Conservation (phyloP, 2,329 filamentous ascomycete genomes). For the Aspergillus pseudonomiae region DNA sequence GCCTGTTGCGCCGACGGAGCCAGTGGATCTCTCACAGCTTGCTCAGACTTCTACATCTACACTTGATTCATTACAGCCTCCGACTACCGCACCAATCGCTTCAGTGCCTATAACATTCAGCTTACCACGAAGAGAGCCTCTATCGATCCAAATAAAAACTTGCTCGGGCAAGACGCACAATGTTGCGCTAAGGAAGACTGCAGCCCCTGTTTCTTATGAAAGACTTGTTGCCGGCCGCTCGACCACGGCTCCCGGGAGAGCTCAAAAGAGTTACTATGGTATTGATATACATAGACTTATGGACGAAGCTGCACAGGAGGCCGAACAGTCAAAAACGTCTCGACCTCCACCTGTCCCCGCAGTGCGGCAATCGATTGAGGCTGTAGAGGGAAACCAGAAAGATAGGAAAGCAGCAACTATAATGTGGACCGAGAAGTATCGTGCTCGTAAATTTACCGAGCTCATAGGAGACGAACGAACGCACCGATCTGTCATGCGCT, state of each 20-base stretch:
- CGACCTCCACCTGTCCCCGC: slow-evolving; percentile 20
- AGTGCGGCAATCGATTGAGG: slow-evolving; percentile 40
- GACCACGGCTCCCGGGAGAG: slow-evolving; percentile 53
- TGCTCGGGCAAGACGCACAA: slow-evolving; percentile 53
- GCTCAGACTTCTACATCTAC: neutral
- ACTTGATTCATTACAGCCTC: slow-evolving; percentile 9
- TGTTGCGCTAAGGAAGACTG: slow-evolving; percentile 43
- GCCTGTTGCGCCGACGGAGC: slow-evolving; percentile 19
- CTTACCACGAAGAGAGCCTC: slow-evolving; percentile 17
- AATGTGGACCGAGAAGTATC: slow-evolving; percentile 97
- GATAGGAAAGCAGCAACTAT: slow-evolving; percentile 36
- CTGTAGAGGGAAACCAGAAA: slow-evolving; percentile 21
- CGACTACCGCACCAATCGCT: slow-evolving; percentile 11
- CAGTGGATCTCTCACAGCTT: slow-evolving; percentile 14
- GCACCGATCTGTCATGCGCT: slow-evolving; percentile 84
- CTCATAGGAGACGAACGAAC: slow-evolving; percentile 93
- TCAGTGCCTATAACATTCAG: slow-evolving; percentile 9
- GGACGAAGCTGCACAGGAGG: slow-evolving; percentile 67
- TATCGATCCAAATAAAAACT: slow-evolving; percentile 45
- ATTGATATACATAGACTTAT: slow-evolving; percentile 87
- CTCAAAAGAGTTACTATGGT: slow-evolving; percentile 76
- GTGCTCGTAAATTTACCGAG: slow-evolving; percentile 87
- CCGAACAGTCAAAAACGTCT: slow-evolving; percentile 41
- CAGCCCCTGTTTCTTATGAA: slow-evolving; percentile 52
- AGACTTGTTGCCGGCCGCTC: slow-evolving; percentile 58